A percentile compares a stretch with the other conserved stretches of the same genome.
These are phyloP conservation scores for Cytospora leucostoma DNA, from an alignment of 2,329 filamentous ascomycete species.

Conservation along the genomic window DNA sequence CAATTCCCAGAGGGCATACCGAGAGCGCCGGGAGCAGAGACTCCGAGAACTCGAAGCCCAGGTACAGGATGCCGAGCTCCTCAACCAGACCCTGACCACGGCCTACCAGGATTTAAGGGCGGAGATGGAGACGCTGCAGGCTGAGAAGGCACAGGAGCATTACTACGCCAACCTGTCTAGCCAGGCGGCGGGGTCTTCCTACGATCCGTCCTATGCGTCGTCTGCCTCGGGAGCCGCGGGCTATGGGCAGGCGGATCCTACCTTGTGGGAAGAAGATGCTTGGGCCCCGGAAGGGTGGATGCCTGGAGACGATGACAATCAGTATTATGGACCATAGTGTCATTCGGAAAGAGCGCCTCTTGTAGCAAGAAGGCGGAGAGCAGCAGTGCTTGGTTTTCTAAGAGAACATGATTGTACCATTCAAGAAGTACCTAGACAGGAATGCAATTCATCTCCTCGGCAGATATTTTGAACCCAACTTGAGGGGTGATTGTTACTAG, in stretches of 20 bases:
- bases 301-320: neutral
- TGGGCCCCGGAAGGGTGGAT: slow-evolving; percentile 21
- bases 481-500: too few species aligned
- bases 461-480: too few species aligned
- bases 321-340: neutral
- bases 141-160: slow-evolving; percentile 24
- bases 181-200: slow-evolving; percentile 1
- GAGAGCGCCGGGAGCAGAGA: slow-evolving; percentile 24
- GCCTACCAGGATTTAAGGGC: slow-evolving; percentile 24
- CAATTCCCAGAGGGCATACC: slow-evolving; percentile 23
- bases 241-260: neutral
- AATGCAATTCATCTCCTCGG: too few species aligned
- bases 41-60: slow-evolving; percentile 24
- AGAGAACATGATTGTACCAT: too few species aligned
- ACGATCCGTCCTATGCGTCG: slow-evolving; percentile 5
- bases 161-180: slow-evolving; percentile 14
- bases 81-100: slow-evolving; percentile 27
- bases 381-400: neutral
- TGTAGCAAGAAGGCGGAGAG: neutral
- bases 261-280: slow-evolving; percentile 10
- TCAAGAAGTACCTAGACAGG: too few species aligned
- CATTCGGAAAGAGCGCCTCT: neutral
- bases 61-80: slow-evolving; percentile 23
- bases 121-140: slow-evolving; percentile 24
- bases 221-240: neutral